These are phyloP conservation scores for Candida gigantensis DNA, from an alignment of 1,139 yeast species.

Conservation along the genomic window DNA sequence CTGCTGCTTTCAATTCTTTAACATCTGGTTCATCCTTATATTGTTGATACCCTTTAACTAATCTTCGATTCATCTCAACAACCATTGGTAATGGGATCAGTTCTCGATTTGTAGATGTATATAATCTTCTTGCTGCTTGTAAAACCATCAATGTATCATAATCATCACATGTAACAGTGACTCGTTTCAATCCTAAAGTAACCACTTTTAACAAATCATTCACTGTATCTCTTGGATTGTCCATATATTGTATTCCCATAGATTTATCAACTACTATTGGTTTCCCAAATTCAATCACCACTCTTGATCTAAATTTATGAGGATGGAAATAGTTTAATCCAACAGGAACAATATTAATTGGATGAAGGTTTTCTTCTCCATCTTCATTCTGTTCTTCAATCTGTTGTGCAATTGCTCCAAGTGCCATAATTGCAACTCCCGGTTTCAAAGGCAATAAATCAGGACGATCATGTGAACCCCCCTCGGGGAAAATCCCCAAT, in stretches of 20 bases:
- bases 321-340: slow-evolving; percentile 52
- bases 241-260: slow-evolving; percentile 30
- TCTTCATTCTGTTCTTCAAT: slow-evolving; percentile 9
- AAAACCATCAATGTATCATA: slow-evolving; percentile 92
- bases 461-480: slow-evolving; percentile 46
- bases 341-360: slow-evolving; percentile 46
- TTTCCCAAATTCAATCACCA: slow-evolving; percentile 48
- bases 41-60: slow-evolving; percentile 42
- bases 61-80: slow-evolving; percentile 47
- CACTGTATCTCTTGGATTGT: slow-evolving; percentile 64
- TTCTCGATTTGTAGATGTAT: slow-evolving; percentile 36
- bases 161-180: slow-evolving; percentile 92
- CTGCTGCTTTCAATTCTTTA: slow-evolving; percentile 32
- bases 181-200: slow-evolving; percentile 77
- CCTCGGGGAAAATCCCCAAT: slow-evolving; percentile 71
- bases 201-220: slow-evolving; percentile 66
- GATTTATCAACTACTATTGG: slow-evolving; percentile 41
- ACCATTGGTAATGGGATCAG: slow-evolving; percentile 45
- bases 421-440: slow-evolving; percentile 53
- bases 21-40: slow-evolving; percentile 39
- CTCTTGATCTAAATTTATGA: slow-evolving; percentile 47
- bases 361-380: slow-evolving; percentile 21
- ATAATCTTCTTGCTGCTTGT: slow-evolving; percentile 72
- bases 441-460: slow-evolving; percentile 45
- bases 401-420: slow-evolving; percentile 43